Base-by-base conservation (phyloP, 176 grass and related monocot genomes). In the Paspalum vaginatum region DNA sequence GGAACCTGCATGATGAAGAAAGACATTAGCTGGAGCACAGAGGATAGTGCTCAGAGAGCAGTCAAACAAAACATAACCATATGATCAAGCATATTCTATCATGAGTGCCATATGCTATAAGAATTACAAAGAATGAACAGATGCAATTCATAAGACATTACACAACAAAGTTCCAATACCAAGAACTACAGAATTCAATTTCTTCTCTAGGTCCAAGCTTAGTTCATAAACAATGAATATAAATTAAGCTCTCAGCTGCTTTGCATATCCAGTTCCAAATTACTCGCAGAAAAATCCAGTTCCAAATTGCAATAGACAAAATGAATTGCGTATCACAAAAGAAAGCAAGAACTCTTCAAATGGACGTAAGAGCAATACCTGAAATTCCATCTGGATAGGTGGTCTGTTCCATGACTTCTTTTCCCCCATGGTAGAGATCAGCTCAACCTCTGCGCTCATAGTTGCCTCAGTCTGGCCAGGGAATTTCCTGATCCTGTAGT, bases 351-450 rank as follows among this genome's bases (percentile, higher is more conserved):
- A 14, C 16, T 65, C 22, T 79, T 75, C 55, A 54, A 26, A 22
- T 64, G 16, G 20, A 73, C 49, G 17, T 81, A 20, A 60, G 70
- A 76, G 25, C 62, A 39, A 81, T 83, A 99, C 97, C 97, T 95
- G 97, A 68, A 99, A 99, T 87, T 99, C 97, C 97, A 99, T 99
- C 73, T 99, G 93, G 84, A 99, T 99, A 9, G 97, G 97, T 70
- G 97, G 93, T 37, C 91, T 92, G 32, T 94, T 99, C 78, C 87
- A 92, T 18, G 91, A 85, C 83, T 99, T 99, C 90, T 99, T 99
- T 77, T 99, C 97, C 25, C 86, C 93, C 97, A 99, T 99, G 45
- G 97, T 99, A 70, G 97, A 99, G 39, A 99, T 99, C 76, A 99
- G 83, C 80, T 99, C 97, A 89, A 99, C 79, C 65, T 99, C 97